Percentiles rank a stretch among this genome's conserved stretches.
phyloP scores from a whole-genome alignment of 768 basidiomycete species.

The Podaxis sp. region DNA sequence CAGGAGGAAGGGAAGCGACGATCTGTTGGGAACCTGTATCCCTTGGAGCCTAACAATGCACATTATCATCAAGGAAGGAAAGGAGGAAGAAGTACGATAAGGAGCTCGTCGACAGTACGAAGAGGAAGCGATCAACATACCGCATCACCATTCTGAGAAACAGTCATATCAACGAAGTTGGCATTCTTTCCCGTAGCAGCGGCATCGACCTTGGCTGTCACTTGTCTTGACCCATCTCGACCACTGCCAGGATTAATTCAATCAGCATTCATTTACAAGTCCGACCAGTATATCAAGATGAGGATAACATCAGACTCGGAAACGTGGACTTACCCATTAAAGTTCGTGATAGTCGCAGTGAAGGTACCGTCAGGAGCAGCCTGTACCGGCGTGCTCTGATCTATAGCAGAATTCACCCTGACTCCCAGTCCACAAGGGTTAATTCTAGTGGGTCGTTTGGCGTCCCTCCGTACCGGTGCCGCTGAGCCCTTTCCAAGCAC shows the following conservation, averaged over 20 bases:
- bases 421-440: slow-evolving; percentile 39
- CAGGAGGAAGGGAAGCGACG: slow-evolving; percentile 43
- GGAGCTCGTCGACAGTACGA: background rate
- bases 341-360: slow-evolving; percentile 39
- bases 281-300: background rate
- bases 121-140: slow-evolving; percentile 28
- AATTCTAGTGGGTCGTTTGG: slow-evolving; percentile 29
- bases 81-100: background rate
- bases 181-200: slow-evolving; percentile 35
- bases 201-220: slow-evolving; percentile 45
- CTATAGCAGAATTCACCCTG: slow-evolving; percentile 38
- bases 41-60: slow-evolving; percentile 32
- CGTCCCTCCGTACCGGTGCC: slow-evolving; percentile 29
- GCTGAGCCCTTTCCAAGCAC: slow-evolving; percentile 34
- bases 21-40: slow-evolving; percentile 36
- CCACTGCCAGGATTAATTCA: slow-evolving; percentile 19
- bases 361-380: slow-evolving; percentile 42
- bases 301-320: background rate
- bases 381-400: slow-evolving; percentile 34
- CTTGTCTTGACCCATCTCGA: slow-evolving; percentile 45
- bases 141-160: slow-evolving; percentile 45
- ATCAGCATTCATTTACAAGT: background rate
- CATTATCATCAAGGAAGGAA: background rate
- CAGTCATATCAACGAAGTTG: slow-evolving; percentile 32
- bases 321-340: slow-evolving; percentile 39